These are phyloP conservation scores for Polychaeton citri DNA, from an alignment of 2,329 filamentous ascomycete species.

Conservation along the genomic window DNA sequence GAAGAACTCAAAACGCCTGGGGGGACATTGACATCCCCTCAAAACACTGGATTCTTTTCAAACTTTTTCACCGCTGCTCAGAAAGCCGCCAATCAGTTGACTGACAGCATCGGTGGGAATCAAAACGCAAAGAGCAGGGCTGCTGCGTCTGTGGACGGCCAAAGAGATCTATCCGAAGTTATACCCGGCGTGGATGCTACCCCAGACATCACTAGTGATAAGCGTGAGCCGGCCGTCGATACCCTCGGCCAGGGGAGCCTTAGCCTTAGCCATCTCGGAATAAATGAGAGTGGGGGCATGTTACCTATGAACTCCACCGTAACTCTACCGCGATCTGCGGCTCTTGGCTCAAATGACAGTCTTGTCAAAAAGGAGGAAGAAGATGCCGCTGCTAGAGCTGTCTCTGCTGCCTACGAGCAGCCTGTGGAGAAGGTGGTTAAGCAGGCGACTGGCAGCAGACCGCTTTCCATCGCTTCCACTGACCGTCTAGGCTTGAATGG, in stretches of 20 bases:
- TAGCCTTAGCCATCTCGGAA: constrained; percentile 77
- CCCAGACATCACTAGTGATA: constrained; percentile 36
- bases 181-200: constrained; percentile 18
- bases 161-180: constrained; percentile 27
- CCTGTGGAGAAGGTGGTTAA: constrained; percentile 17
- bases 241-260: constrained; percentile 82
- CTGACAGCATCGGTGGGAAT: constrained; percentile 52
- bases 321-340: constrained; percentile 42
- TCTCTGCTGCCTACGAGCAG: constrained; percentile 46
- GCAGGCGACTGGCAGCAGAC: constrained; percentile 21
- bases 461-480: constrained; percentile 27
- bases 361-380: constrained; percentile 45
- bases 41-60: constrained; percentile 66
- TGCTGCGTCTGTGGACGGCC: constrained; percentile 9
- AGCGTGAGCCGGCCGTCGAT: constrained; percentile 59
- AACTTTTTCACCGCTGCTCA: constrained; percentile 87
- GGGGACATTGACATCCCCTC: constrained; percentile 35
- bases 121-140: constrained; percentile 37
- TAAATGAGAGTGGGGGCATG: constrained; percentile 42
- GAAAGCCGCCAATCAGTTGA: constrained; percentile 68
- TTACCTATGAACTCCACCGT: constrained; percentile 47
- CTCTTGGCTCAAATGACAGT: constrained; percentile 28
- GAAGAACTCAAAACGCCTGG: constrained; percentile 54
- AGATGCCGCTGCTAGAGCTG: constrained; percentile 44
- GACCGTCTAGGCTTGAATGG: constrained; percentile 28